Percentiles rank a stretch among this genome's conserved stretches.
phyloP scores from a whole-genome alignment of 768 basidiomycete genomes.

The Dioszegia crocea region DNA sequence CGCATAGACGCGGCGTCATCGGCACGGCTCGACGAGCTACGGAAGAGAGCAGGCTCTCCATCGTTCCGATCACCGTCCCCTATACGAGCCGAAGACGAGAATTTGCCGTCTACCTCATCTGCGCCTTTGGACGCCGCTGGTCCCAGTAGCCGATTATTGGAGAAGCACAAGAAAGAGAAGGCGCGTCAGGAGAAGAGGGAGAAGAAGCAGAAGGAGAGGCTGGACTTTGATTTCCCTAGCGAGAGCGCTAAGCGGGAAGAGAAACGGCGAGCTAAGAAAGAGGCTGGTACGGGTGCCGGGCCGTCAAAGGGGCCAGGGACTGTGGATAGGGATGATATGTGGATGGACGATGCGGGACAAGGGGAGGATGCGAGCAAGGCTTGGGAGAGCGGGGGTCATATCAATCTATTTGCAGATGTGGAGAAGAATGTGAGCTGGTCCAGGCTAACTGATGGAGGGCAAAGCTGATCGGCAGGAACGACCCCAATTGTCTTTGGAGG shows the following conservation, averaged over 20 bases:
- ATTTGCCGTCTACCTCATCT: conserved; percentile 35
- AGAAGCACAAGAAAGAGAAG: conserved; percentile 33
- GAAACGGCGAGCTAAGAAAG: conserved; percentile 15
- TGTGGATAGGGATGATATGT: conserved; percentile 17
- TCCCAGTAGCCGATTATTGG: conserved; percentile 11
- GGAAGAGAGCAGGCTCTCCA: conserved; percentile 36
- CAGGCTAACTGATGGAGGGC: background rate
- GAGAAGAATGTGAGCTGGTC: conserved; percentile 39
- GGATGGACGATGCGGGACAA: conserved; percentile 12
- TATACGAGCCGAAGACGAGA: conserved; percentile 15
- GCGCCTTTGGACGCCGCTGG: background rate
- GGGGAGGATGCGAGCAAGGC: conserved; percentile 12
- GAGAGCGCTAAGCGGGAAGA: conserved; percentile 18
- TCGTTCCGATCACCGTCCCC: conserved; percentile 10
- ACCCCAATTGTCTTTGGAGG: conserved; percentile 15
- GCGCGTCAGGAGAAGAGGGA: conserved; percentile 40
- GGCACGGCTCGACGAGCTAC: conserved; percentile 41
- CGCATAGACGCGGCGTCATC: conserved; percentile 27
- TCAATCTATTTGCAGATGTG: conserved; percentile 51
- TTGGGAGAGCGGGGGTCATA: conserved; percentile 36
- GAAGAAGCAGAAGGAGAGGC: conserved; percentile 31
- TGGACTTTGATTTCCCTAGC: conserved; percentile 48
- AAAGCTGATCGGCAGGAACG: background rate
- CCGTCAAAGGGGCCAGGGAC: background rate
- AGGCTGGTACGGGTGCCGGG: conserved; percentile 1